Evolutionary conservation across 202 grass and related monocot genomes (phyloP).

Genomic region (Thinopyrum obtusiflorum): DNA sequence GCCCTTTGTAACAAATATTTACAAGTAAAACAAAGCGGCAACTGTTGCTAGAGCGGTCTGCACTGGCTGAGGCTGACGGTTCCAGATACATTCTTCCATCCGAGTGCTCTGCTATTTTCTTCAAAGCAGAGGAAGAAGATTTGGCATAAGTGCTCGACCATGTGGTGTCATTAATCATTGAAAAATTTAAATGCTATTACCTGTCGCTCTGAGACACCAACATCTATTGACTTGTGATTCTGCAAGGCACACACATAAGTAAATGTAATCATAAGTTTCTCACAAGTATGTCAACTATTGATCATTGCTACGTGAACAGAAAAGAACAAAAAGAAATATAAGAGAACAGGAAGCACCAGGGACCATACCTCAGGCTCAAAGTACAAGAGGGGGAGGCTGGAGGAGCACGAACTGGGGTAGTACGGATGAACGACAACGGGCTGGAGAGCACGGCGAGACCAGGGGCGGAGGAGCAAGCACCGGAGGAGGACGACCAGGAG

Average conservation of each 20-base stretch:
- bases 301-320: neutral
- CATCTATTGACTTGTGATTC: constrained; percentile 32
- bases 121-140: constrained; percentile 13
- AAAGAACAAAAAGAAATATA: too few relatives aligned
- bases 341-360: too few relatives aligned
- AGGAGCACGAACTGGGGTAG: too few relatives aligned
- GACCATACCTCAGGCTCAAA: too few relatives aligned
- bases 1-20: neutral
- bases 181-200: constrained; percentile 19
- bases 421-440: too few relatives aligned
- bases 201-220: constrained; percentile 45
- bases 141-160: neutral
- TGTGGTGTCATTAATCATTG: neutral
- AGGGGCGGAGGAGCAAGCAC: too few relatives aligned
- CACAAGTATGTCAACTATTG: neutral
- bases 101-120: constrained; percentile 40
- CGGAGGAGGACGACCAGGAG: too few relatives aligned
- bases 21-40: constrained; percentile 57
- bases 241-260: constrained; percentile 6
- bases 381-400: too few relatives aligned
- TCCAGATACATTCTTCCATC: constrained; percentile 22
- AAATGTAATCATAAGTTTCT: neutral
- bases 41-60: constrained; percentile 2
- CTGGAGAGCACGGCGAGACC: too few relatives aligned
- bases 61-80: constrained; percentile 24